Evolutionary conservation across 2,329 filamentous ascomycete genomes (phyloP), one percentile per base, ranked within the genome.

Genomic region (Gremmenia infestans): DNA sequence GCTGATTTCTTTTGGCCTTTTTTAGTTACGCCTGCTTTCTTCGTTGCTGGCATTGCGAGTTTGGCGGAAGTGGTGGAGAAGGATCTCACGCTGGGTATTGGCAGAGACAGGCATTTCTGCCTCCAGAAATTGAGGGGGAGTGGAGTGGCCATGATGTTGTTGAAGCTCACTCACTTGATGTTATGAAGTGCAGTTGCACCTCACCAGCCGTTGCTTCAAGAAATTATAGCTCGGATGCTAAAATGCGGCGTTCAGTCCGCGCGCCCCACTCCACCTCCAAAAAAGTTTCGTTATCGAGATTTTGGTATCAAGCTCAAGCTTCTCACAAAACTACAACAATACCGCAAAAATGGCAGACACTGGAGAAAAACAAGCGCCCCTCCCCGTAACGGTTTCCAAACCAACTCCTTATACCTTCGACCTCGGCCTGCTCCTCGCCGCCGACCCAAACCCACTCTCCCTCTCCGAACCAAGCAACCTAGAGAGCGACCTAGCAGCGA

Each of bases 321-420:
- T 43, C 42, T 23, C 25, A 36, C 40, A 11, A 32, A 43, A 52
- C 47, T 50, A 52, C 32, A 37, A 49, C 40, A 48, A 19, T 35
- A 11, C 23, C 47, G 46, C n/a, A n/a, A 23, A 23, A 28, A 43
- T 39, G 25, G 36, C 32, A 12, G 51, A 55, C 43, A 47, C 50
- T 47, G 40, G 22, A 47, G 57, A 49, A 46, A 37, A 37, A 28
- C 42, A 49, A 28, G 53, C 51, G n/a, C 50, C 61, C 15, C 76
- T 84, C 56, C 80, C 83, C 46, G 78, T 88, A 60, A 82, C 79
- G 15, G 87, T 91, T 69, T 79, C 86, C 59, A 95, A 95, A 74
- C 87, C 91, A 4, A 95, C 88, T 6, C 91, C 92, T 9, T 96
- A 95, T 78, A 91, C 85, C 64, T 97, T 95, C 76, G 91, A 97